Evolutionary conservation across 2,329 filamentous ascomycete species (phyloP).

Genomic region (Aspergillus texensis): DNA sequence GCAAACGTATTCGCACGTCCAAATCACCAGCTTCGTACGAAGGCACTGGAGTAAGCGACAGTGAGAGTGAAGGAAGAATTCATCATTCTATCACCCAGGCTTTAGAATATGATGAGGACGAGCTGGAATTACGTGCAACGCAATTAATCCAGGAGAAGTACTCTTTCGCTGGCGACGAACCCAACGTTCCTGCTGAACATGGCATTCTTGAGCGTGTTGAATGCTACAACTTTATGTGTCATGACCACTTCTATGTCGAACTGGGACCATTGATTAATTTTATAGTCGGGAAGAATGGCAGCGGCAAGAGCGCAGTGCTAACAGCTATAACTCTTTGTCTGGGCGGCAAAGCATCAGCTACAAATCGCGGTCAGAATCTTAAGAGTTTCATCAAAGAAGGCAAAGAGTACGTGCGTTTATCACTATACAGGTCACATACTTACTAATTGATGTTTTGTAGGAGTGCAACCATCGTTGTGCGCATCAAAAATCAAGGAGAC

Average conservation of each 20-base stretch:
- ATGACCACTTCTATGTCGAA: constrained; percentile 75
- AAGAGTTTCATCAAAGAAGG: constrained; percentile 93
- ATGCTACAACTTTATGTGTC: constrained; percentile 96
- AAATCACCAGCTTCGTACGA: constrained; percentile 23
- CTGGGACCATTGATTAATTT: constrained; percentile 98
- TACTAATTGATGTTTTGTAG: constrained; percentile 28
- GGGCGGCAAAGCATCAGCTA: constrained; percentile 90
- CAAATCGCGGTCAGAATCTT: constrained; percentile 86
- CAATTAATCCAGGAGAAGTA: constrained; percentile 61
- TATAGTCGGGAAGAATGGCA: constrained; percentile 95
- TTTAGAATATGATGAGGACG: constrained; percentile 38
- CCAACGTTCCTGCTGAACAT: constrained; percentile 77
- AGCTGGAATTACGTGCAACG: constrained; percentile 62
- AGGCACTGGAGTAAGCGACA: constrained; percentile 21
- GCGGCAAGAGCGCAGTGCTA: constrained; percentile 93
- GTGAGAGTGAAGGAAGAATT: constrained; percentile 22
- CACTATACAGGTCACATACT: not conserved
- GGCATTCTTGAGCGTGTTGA: constrained; percentile 87
- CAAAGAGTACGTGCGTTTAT: constrained; percentile 60
- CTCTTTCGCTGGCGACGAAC: constrained; percentile 52
- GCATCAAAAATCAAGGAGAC: constrained; percentile 85
- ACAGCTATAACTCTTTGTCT: constrained; percentile 92
- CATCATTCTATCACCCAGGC: constrained; percentile 23
- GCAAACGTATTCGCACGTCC: constrained; percentile 47
- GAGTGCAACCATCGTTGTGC: constrained; percentile 70